Evolutionary conservation across 2,329 filamentous ascomycete genomes (phyloP).

Genomic region (Alternaria sp.): DNA sequence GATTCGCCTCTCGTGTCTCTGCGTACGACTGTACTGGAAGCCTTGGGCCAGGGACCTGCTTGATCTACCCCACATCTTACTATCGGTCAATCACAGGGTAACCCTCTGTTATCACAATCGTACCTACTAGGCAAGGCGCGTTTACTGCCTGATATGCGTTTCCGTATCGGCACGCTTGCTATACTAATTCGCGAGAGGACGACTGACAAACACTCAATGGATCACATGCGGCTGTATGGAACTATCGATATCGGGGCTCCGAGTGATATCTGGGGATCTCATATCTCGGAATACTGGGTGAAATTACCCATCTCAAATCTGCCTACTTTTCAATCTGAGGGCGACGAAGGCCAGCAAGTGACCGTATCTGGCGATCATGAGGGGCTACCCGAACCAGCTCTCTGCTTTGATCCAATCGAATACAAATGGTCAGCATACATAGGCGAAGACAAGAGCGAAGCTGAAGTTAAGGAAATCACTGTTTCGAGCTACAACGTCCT

Average conservation of each 20-base stretch:
- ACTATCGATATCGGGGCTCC: constrained; percentile 52
- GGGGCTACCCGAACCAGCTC: constrained; percentile 41
- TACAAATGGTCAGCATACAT: constrained; percentile 35
- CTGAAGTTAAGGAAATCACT: constrained; percentile 30
- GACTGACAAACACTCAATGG: constrained; percentile 39
- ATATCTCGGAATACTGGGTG: constrained; percentile 29
- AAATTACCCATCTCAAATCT: not conserved
- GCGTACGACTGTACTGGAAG: constrained; percentile 31
- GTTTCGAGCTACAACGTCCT: constrained; percentile 58
- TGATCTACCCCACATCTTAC: constrained; percentile 63
- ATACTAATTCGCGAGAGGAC: constrained; percentile 62
- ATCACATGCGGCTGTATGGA: constrained; percentile 67
- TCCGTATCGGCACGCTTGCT: constrained; percentile 60
- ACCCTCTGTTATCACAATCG: constrained; percentile 56
- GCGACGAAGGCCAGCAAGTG: constrained; percentile 9
- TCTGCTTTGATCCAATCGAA: constrained; percentile 36
- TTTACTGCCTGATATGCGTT: constrained; percentile 59
- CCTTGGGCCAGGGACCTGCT: constrained; percentile 34
- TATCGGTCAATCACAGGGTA: constrained; percentile 65
- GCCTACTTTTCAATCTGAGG: not conserved
- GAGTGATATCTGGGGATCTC: constrained; percentile 1
- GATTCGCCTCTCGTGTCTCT: constrained; percentile 25
- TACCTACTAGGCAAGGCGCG: constrained; percentile 63
- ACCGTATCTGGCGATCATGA: constrained; percentile 18
- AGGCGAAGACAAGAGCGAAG: not conserved